phyloP scores from a whole-genome alignment of 2,329 filamentous ascomycete species.

The Pseudocercospora eumusae region DNA sequence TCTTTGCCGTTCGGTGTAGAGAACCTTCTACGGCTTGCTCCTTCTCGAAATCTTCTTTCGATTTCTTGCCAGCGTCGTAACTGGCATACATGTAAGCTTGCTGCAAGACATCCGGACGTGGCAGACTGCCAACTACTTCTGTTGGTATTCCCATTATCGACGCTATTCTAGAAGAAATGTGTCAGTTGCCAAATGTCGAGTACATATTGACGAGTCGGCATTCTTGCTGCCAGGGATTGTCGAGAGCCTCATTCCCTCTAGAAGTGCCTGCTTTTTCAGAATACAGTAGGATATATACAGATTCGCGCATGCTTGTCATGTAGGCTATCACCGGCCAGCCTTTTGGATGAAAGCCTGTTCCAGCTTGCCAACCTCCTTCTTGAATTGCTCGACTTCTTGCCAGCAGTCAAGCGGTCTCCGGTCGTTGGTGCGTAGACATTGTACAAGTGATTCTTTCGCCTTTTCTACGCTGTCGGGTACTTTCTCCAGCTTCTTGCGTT shows the following conservation, averaged over 20 bases:
- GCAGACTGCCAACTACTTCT: background rate
- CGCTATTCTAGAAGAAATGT: background rate
- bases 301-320: background rate
- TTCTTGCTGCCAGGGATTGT: background rate
- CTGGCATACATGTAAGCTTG: background rate
- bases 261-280: background rate
- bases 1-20: background rate
- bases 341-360: slow-evolving; percentile 87
- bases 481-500: slow-evolving; percentile 60
- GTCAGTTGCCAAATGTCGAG: background rate
- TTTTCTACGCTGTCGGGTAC: slow-evolving; percentile 71
- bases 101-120: background rate
- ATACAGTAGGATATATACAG: slow-evolving; percentile 1
- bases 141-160: background rate
- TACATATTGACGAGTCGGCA: background rate
- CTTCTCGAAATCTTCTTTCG: no score
- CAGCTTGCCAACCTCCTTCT: slow-evolving; percentile 80
- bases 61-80: background rate
- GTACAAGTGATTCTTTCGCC: slow-evolving; percentile 73
- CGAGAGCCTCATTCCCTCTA: background rate
- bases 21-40: background rate
- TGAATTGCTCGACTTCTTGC: slow-evolving; percentile 88
- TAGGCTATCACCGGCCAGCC: slow-evolving; percentile 54
- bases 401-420: slow-evolving; percentile 89
- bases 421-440: slow-evolving; percentile 81